Base-by-base conservation (phyloP, 345 rosid species). In the Melaleuca alternifolia region DNA sequence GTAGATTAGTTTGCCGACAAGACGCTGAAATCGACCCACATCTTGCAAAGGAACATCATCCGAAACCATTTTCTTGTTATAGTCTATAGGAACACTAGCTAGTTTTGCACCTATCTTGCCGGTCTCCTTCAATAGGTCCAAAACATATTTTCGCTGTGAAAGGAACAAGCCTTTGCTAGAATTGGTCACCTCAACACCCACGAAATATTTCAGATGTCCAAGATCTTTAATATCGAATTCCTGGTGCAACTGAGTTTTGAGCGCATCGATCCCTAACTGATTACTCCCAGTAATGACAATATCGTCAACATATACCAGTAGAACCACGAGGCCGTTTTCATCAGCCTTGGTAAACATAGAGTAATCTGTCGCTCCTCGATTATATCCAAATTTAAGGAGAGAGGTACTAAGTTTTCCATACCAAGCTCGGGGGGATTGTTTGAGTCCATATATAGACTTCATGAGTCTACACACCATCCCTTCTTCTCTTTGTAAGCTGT, bases 1-100 rank as follows among this genome's bases (percentile, higher is more conserved):
- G 23, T 75, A 52, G 8, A 85, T 51, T 3, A 85, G 14, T 23
- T 61, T 30, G 21, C 87, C 62, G 13, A 52, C 1, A 1, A 51
- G 59, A 13, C 24, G 4, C 18, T 48, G 54, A 6, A 44, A 85
- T 0, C 0, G 24, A 11, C 16, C 10, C 37, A 28, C 41, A 30
- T 71, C 6, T 15, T n/a, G 1, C 2, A 52, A 0, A 11, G 9
- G 46, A 7, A 0, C 16, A 6, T 20, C 53, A 18, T 16, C 1
- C 6, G 1, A 5, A 1, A 28, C 5, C 16, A 26, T 12, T 14
- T 85, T 82, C 13, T 33, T 59, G n/a, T 30, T 51, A 24, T 30
- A 41, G 7, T 16, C 30, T 33, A 85, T 51, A 0, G 16, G 26
- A 13, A 23, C 41, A 11, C 28, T 6, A 5, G 50, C 6, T 0